phyloP scores from a whole-genome alignment of 73 alveolate species.

The Paramecium bursaria region DNA sequence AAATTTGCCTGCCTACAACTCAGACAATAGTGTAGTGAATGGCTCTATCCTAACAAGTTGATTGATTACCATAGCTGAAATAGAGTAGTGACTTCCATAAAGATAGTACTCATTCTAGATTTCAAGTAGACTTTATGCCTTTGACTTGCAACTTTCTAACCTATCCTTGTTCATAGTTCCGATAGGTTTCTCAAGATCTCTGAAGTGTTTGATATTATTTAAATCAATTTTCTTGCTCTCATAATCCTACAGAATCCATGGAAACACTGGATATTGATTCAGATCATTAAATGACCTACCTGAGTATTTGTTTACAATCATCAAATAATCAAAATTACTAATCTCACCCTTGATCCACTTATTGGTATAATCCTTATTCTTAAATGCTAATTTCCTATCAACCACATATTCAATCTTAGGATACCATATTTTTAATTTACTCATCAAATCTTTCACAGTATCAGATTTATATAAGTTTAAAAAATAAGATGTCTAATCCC shows the following conservation, averaged over 20 bases:
- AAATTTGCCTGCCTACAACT: constrained; percentile 78
- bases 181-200: constrained; percentile 83
- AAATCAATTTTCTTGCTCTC: constrained; percentile 73
- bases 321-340: constrained; percentile 91
- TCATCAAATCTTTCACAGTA: constrained; percentile 37
- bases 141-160: constrained; percentile 64
- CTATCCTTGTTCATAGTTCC: constrained; percentile 83
- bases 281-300: constrained; percentile 92
- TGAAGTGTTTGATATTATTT: constrained; percentile 71
- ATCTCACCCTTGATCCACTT: constrained; percentile 94
- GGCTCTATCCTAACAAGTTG: constrained; percentile 83
- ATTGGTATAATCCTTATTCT: constrained; percentile 41
- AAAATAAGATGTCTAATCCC: constrained; percentile 55
- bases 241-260: constrained; percentile 95
- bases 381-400: constrained; percentile 46
- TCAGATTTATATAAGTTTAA: constrained; percentile 58
- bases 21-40: constrained; percentile 76
- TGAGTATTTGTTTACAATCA: constrained; percentile 89
- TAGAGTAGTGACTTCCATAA: constrained; percentile 82
- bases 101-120: constrained; percentile 26
- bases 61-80: constrained; percentile 76
- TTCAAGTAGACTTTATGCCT: constrained; percentile 9
- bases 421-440: constrained; percentile 21
- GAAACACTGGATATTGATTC: constrained; percentile 97
- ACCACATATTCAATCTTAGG: neutral